Conservation (phyloP, 2,329 filamentous ascomycete genomes). For the Plectosphaerella sp. region DNA sequence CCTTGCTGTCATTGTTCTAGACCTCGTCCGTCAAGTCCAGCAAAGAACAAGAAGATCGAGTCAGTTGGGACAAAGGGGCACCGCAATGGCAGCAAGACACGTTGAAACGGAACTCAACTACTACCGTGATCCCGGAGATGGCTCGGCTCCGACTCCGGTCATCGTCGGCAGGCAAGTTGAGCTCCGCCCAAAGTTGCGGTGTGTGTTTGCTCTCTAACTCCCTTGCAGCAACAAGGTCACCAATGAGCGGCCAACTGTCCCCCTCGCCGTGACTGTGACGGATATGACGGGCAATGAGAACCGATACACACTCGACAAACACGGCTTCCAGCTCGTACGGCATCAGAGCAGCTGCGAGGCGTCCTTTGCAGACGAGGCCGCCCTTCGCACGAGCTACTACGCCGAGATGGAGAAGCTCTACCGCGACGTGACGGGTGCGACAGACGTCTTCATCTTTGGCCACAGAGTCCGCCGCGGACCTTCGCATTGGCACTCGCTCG, state of each 20-base stretch:
- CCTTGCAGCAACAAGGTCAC: slow-evolving; percentile 41
- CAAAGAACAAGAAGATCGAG: background rate
- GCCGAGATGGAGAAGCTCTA: slow-evolving; percentile 12
- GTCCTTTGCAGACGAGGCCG: slow-evolving; percentile 47
- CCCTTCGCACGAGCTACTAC: slow-evolving; percentile 36
- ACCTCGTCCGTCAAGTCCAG: background rate
- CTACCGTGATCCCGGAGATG: slow-evolving; percentile 13
- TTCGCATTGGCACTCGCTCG: slow-evolving; percentile 55
- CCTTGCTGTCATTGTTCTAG: background rate
- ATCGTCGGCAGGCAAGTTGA: slow-evolving; percentile 11
- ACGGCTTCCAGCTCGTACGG: slow-evolving; percentile 50
- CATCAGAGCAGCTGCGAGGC: slow-evolving; percentile 48
- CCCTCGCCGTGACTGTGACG: slow-evolving; percentile 45
- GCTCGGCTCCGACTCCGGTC: slow-evolving; percentile 12
- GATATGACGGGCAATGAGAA: slow-evolving; percentile 62
- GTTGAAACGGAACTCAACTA: slow-evolving; percentile 13
- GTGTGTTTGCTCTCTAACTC: background rate
- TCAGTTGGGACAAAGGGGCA: background rate
- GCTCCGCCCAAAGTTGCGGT: slow-evolving; percentile 1
- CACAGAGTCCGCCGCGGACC: slow-evolving; percentile 23
- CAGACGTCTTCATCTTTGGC: slow-evolving; percentile 12
- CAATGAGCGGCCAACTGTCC: slow-evolving; percentile 65
- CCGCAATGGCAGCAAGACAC: background rate
- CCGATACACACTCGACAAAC: slow-evolving; percentile 54
- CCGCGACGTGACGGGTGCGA: slow-evolving; percentile 8